A percentile compares a stretch with the other conserved stretches of the same genome.
These are phyloP conservation scores for Tothia fuscella DNA, from an alignment of 2,329 filamentous ascomycete species.

Conservation along the genomic window DNA sequence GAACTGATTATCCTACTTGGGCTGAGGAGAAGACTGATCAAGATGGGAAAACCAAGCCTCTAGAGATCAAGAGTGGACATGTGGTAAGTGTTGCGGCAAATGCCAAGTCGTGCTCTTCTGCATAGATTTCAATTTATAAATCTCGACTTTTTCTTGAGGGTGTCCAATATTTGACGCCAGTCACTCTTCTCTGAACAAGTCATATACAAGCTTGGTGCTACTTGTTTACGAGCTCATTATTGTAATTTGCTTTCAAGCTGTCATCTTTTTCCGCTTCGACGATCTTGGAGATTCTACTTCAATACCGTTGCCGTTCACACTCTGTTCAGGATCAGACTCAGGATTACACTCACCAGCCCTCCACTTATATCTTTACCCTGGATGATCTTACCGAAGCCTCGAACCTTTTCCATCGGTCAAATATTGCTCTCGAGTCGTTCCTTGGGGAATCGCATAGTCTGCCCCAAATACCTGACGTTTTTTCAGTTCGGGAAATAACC, in stretches of 20 bases:
- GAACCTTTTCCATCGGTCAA: slow-evolving; percentile 12
- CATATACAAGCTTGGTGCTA: too few species aligned
- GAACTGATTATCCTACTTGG: too few species aligned
- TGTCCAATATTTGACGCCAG: too few species aligned
- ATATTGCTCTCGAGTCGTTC: slow-evolving; percentile 35
- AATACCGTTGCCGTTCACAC: neutral
- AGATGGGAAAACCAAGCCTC: too few species aligned
- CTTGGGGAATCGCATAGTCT: slow-evolving; percentile 25
- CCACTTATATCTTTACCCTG: neutral
- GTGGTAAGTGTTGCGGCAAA: too few species aligned
- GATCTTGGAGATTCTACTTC: neutral
- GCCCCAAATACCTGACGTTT: slow-evolving; percentile 20
- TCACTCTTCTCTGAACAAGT: too few species aligned
- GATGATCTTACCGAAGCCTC: neutral
- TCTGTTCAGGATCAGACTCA: neutral
- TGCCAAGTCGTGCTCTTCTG: too few species aligned
- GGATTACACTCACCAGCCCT: neutral
- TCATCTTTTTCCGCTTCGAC: neutral
- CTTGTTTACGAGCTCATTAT: too few species aligned
- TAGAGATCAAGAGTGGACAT: too few species aligned
- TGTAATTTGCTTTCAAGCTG: neutral
- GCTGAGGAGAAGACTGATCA: too few species aligned
- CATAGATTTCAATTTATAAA: too few species aligned
- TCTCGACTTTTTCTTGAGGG: too few species aligned
- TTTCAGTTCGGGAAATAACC: slow-evolving; percentile 37